Evolutionary conservation across 2,329 filamentous ascomycete genomes (phyloP), one percentile per base, ranked within the genome.

Genomic region (Cladosporium halotolerans): DNA sequence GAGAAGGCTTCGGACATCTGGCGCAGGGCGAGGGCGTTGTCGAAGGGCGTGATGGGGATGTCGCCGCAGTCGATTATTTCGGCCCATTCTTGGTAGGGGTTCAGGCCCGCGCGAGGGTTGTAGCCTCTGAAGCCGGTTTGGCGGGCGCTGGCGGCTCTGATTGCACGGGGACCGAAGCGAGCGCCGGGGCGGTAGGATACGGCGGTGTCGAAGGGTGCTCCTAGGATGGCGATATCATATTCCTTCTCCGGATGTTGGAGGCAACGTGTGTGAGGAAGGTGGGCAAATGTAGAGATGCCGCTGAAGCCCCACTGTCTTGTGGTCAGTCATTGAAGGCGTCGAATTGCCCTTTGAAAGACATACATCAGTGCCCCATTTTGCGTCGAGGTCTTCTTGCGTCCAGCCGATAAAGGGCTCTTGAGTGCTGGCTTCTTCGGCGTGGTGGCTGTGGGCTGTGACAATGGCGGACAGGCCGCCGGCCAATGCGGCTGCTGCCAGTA

Each of bases 61-160:
- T 96, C 91, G 44, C 91, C 91, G 69, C 91, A 96, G 74, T 96
- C 91, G 47, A 92, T 76, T 55, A 96, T 82, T 38, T 75, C 82
- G 1, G 88, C 86, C 86, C 87, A 92, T 52, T 80, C 85, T 39
- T 76, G 75, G 72, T 93, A 96, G 0, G 91, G 89, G 70, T 96
- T 96, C 60, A 96, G 79, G 38, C 79, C 79, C 1, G 89, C 89
- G 18, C 89, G 83, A 2, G 86, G 81, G 71, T 96, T 96, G 79
- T 87, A 90, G 65, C 86, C 86, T 40, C 89, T 82, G 68, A 86
- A 88, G n/a, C 33, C 42, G 3, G 50, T 45, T 40, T 96, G 90
- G 16, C 90, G 83, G 7, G 85, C 79, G 32, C 88, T 92, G 39
- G 89, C 90, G 38, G 88, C 84, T 53, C 91, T 85, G 64, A 96